Evolutionary conservation across 768 basidiomycete genomes (phyloP).

Genomic region (Cyclocybe aegerita): DNA sequence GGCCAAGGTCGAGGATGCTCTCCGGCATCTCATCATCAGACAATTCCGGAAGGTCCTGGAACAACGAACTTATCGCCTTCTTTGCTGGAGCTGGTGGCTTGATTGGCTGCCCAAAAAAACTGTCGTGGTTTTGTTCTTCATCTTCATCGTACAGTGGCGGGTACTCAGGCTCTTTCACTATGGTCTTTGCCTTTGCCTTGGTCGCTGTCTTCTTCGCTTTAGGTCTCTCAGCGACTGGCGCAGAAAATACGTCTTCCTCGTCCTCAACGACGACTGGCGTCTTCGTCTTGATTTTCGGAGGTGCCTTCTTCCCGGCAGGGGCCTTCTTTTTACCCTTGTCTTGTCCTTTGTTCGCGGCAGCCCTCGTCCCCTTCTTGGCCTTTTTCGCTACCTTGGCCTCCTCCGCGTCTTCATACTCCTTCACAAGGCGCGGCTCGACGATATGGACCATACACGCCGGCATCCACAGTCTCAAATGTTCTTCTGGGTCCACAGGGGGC

Average conservation of each 20-base stretch:
- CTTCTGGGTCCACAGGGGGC: slow-evolving; percentile 48
- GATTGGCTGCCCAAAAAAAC: no score
- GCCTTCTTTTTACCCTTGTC: slow-evolving; percentile 9
- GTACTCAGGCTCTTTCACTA: background rate
- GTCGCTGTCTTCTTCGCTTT: background rate
- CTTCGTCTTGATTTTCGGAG: background rate
- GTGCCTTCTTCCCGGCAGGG: background rate
- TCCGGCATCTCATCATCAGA: no score
- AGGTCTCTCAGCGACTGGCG: background rate
- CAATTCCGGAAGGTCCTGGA: no score
- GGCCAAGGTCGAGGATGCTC: no score
- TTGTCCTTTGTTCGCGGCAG: slow-evolving; percentile 1
- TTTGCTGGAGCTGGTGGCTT: no score
- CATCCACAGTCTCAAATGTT: slow-evolving; percentile 73
- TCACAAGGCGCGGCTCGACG: slow-evolving; percentile 65
- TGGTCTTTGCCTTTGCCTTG: background rate
- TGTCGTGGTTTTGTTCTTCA: no score
- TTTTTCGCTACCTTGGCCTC: slow-evolving; percentile 53
- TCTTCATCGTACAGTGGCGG: background rate
- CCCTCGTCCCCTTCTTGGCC: slow-evolving; percentile 34
- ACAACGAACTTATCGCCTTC: no score
- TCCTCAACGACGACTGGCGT: no score
- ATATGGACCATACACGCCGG: slow-evolving; percentile 75
- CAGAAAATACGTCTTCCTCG: slow-evolving; percentile 3
- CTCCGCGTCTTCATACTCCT: slow-evolving; percentile 53